Evolutionary conservation across 768 basidiomycete genomes (phyloP), one percentile per base, ranked within the genome.

Genomic region (Boletus vermiculosoides): DNA sequence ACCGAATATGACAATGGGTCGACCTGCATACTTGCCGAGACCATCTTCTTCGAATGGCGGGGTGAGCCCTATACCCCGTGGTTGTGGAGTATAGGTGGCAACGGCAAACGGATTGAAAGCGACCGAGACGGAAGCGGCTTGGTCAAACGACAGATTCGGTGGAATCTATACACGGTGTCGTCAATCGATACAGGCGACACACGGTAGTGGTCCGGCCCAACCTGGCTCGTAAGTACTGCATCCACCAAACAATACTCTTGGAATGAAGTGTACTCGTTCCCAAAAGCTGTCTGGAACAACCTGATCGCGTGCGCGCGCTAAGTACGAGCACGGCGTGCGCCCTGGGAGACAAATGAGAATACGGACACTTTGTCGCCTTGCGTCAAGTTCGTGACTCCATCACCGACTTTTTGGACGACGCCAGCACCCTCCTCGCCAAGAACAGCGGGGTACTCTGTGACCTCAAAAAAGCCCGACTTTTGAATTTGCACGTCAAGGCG

Each of bases 371-470:
- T 69, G 48, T 78, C 74, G n/a, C 77, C 78, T n/a, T 52, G 56
- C 15, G 56, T 65, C 52, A 76, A 59, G 37, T 60, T 52, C 1
- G 64, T 65, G 5, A 79, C 78, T 2, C 66, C 66, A 10, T 66
- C 55, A 22, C 74, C 77, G 22, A 77, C 66, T 45, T 69, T 62
- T 22, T 66, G 62, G n/a, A 77, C 71, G 11, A 66, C 65, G 13
- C 79, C 78, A 13, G 77, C 71, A 5, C 61, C 65, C 31, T 79
- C 76, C 10, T 61, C 61, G 16, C 75, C 79, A 5, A 73, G 45
- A 44, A 77, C 57, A 18, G 55, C 60, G 0, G 77, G 78, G 57
- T 60, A 80, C 15, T 65, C 50, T 20, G 72, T 62, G 28, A 78
- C 33, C 22, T 30, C 40, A 36, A 45, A 53, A 39, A 51, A 56